Base-by-base conservation (phyloP, 352 stramenopile genomes). In the Globisporangium okanoganense region DNA sequence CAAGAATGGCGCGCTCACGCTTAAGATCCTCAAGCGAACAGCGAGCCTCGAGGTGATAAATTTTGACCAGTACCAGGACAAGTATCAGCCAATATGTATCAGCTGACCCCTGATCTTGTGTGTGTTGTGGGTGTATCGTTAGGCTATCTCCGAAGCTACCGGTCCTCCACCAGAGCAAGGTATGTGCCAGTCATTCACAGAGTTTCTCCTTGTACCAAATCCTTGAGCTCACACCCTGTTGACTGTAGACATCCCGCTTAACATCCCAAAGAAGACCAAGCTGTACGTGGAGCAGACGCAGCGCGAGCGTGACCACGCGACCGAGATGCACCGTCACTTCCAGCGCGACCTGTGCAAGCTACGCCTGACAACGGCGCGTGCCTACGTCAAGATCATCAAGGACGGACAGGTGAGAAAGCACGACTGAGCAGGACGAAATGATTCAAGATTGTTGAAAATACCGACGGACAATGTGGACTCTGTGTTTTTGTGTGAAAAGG, bases 261-360 rank as follows among this genome's bases (percentile, higher is more conserved):
- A 96, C 41, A 92, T 98, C 29, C 91, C 91, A 0, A 97, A 97
- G 73, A 97, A 97, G 55, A 98, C 92, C n/a, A 96, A 95, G 36
- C 64, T 98, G 50, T 98, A 96, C 65, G 89, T 98, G 25, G 92
- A 98, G 62, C 89, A 97, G 64, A 96, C 91, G 16, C 87, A 97
- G 61, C 83, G 92, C 8, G 91, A 97, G 63, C 80, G 89, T 27
- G 85, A 97, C 52, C 82, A 96, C 54, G 87, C 87, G 6, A 88
- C 72, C 13, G 92, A 97, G 63, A 97, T 98, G 80, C 91, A 98
- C 61, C 81, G 87, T 27, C 83, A 92, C 52, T 98, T 97, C 58
- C 92, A 98, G 67, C 76, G 87, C 25, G 87, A 97, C 40, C 67
- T 98, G 29, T 96, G 88, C 71, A 95, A 95, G 47, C 66, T 97